Conservation (phyloP, 331 rosid genomes). For the Rosa hybrid region DNA sequence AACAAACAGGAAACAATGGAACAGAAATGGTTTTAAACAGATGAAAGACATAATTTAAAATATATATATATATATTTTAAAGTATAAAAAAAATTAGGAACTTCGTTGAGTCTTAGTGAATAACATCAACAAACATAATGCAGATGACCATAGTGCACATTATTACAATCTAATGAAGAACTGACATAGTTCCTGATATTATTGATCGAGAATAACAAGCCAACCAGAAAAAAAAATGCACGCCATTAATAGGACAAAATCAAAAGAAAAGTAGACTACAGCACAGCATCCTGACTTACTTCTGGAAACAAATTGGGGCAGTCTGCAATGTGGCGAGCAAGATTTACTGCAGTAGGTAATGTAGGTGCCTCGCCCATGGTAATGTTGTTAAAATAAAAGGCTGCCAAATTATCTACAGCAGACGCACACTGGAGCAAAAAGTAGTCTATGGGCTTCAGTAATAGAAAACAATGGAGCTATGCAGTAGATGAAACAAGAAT, state of each 20-base stretch:
- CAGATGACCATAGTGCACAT: not conserved
- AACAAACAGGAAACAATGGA: not conserved
- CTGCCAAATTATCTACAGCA: constrained; percentile 93
- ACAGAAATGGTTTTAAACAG: not conserved
- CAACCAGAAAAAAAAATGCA: not conserved
- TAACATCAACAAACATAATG: not conserved
- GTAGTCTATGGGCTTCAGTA: constrained; percentile 17
- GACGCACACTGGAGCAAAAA: constrained; percentile 85
- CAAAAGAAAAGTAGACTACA: not conserved
- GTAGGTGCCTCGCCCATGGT: constrained; percentile 94
- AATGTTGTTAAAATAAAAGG: constrained; percentile 89
- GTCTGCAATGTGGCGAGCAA: constrained; percentile 81
- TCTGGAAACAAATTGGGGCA: constrained; percentile 95
- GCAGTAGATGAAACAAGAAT: not conserved
- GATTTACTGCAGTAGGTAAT: constrained; percentile 74
- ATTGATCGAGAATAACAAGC: not conserved
- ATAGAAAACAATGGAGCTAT: not conserved
- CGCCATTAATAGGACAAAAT: not conserved
- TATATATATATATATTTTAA: not conserved
- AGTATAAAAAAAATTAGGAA: not conserved
- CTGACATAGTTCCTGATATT: not conserved
- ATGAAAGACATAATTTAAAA: not conserved
- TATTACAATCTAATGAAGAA: not conserved
- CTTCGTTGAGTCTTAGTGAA: not conserved
- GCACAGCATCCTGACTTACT: constrained; percentile 43